Conservation (phyloP, 1,284 basidiomycete species). For the Papiliotrema fonsecae region DNA sequence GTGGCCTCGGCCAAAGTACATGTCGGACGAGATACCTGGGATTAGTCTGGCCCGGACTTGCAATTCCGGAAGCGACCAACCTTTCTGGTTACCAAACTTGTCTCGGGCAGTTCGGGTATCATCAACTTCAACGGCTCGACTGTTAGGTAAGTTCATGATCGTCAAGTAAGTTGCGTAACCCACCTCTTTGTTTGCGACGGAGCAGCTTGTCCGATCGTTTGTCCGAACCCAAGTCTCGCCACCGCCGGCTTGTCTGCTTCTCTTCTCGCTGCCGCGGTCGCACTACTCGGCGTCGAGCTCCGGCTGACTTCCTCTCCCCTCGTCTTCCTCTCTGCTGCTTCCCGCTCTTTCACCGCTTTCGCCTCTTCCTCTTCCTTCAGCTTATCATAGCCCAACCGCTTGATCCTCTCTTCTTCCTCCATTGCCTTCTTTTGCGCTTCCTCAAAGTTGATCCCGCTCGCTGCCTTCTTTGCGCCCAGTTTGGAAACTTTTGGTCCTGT, state of each 20-base stretch:
- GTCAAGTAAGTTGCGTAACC: conserved; percentile 20
- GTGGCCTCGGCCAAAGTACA: conserved; percentile 87
- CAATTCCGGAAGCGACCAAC: conserved; percentile 28
- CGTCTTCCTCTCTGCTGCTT: conserved; percentile 55
- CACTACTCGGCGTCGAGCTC: conserved; percentile 24
- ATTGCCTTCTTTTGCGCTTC: conserved; percentile 80
- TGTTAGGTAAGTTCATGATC: conserved; percentile 5
- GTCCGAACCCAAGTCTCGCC: conserved; percentile 72
- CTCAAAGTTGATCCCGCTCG: conserved; percentile 77
- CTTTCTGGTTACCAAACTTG: conserved; percentile 86
- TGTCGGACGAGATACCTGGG: conserved; percentile 85
- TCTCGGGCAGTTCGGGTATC: conserved; percentile 72
- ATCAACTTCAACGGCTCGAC: conserved; percentile 52
- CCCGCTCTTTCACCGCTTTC: conserved; percentile 45
- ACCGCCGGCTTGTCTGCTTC: conserved; percentile 37
- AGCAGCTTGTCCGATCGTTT: conserved; percentile 57
- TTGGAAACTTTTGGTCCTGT: conserved; percentile 58
- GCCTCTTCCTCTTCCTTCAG: conserved; percentile 65
- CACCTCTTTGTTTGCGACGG: conserved; percentile 52
- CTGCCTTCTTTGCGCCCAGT: conserved; percentile 76
- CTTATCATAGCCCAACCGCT: conserved; percentile 82
- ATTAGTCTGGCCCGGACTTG: not conserved
- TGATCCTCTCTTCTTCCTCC: conserved; percentile 83
- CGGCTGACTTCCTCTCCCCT: conserved; percentile 37
- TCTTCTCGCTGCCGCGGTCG: conserved; percentile 33